A percentile compares a stretch with the other conserved stretches of the same genome.
Evolutionary conservation across 345 rosid genomes (phyloP).

Genomic region (Linum trigynum): DNA sequence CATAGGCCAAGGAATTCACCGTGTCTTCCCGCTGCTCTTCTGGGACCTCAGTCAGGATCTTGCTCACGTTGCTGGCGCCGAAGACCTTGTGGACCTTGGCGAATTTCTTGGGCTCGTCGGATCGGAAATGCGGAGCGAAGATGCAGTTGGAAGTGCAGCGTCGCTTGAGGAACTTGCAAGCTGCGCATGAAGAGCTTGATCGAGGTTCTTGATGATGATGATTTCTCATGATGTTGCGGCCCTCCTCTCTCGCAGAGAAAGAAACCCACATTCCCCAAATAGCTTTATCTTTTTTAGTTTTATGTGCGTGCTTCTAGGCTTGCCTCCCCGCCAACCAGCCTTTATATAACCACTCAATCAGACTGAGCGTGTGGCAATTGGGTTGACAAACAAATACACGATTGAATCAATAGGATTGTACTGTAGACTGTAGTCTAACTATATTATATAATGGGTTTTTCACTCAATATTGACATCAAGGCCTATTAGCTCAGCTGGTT

Average conservation of each 20-base stretch:
- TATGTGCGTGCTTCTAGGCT: no score
- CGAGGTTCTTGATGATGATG: neutral
- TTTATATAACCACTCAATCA: no score
- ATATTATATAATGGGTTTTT: neutral
- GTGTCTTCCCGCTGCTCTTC: constrained; percentile 4
- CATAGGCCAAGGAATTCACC: constrained; percentile 3
- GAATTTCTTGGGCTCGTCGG: constrained; percentile 5
- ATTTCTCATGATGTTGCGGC: neutral
- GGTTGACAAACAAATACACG: no score
- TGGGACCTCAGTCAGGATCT: constrained; percentile 2
- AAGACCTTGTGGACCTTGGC: constrained; percentile 6
- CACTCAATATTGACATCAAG: neutral
- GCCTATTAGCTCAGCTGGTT: constrained; percentile 9
- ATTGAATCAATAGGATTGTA: no score
- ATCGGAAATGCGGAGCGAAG: neutral
- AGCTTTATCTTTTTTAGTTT: neutral
- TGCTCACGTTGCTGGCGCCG: constrained; percentile 3
- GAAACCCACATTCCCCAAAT: neutral
- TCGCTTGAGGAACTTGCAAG: constrained; percentile 1
- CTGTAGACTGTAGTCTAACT: neutral
- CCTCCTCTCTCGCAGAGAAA: neutral
- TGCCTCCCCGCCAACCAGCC: neutral
- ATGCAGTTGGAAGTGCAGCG: constrained; percentile 2
- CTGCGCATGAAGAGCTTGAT: constrained; percentile 7
- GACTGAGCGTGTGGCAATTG: no score